phyloP scores from a whole-genome alignment of 495 filamentous ascomycete genomes.

The Apiosordaria backusii region DNA sequence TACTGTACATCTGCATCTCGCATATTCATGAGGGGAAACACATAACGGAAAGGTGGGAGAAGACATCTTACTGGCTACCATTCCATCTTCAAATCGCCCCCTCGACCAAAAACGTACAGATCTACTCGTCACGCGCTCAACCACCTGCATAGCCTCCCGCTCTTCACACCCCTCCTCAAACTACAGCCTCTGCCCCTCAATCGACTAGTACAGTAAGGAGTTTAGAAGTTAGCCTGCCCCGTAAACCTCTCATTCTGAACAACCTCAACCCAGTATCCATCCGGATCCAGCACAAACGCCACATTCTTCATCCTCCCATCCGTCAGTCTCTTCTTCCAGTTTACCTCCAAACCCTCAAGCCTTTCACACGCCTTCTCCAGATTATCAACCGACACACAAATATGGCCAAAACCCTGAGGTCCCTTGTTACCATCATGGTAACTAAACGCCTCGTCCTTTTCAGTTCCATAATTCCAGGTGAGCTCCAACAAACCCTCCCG shows the following conservation, averaged over 20 bases:
- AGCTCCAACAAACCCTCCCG: constrained; percentile 84
- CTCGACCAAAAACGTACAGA: not conserved
- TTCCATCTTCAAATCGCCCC: not conserved
- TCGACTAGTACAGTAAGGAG: not conserved
- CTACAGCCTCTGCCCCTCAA: not conserved
- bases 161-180: no score
- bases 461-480: constrained; percentile 96
- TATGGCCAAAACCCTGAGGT: constrained; percentile 92
- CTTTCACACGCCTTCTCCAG: constrained; percentile 78
- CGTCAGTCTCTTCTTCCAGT: constrained; percentile 92
- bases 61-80: not conserved
- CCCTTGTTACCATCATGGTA: constrained; percentile 92
- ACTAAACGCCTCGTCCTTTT: constrained; percentile 75
- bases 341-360: constrained; percentile 75
- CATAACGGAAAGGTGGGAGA: not conserved
- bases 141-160: not conserved
- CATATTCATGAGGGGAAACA: not conserved
- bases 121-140: constrained; percentile 9
- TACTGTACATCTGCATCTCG: not conserved
- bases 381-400: constrained; percentile 89
- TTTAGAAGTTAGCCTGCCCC: constrained; percentile 49
- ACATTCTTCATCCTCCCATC: constrained; percentile 92
- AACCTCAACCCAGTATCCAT: constrained; percentile 89
- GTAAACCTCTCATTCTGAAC: constrained; percentile 68
- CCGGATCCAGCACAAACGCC: constrained; percentile 91